Evolutionary conservation across 805 yeast genomes (phyloP).

Genomic region (Sugiyamaella mastotermitis): DNA sequence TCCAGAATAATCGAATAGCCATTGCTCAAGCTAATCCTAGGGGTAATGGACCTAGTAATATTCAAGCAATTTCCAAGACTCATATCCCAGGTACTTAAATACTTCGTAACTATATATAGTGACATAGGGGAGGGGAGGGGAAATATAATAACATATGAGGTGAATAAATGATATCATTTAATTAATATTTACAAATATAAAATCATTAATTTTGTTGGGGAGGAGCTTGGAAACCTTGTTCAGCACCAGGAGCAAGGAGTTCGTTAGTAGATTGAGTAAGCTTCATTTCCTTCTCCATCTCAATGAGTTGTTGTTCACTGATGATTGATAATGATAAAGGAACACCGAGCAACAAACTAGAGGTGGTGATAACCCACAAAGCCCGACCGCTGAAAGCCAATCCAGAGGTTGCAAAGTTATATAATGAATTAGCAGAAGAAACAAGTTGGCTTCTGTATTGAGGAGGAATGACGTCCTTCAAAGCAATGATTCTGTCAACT

Average conservation of each 20-base stretch:
- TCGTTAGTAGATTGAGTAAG: conserved; percentile 28
- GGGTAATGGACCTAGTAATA: conserved; percentile 11
- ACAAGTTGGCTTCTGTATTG: conserved; percentile 57
- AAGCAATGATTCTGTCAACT: conserved; percentile 80
- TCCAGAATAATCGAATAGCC: conserved; percentile 49
- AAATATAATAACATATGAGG: too few species aligned
- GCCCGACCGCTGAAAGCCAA: conserved; percentile 63
- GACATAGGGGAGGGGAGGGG: not conserved
- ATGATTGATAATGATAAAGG: conserved; percentile 87
- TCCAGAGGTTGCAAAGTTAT: conserved; percentile 38
- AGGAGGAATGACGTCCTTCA: conserved; percentile 89
- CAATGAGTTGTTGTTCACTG: conserved; percentile 88
- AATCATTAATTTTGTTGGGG: conserved; percentile 15
- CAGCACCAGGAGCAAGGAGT: conserved; percentile 32
- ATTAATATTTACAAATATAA: too few species aligned
- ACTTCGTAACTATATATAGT: not conserved
- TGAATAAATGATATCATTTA: too few species aligned
- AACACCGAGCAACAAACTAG: conserved; percentile 81
- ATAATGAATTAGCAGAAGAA: conserved; percentile 27
- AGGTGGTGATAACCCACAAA: conserved; percentile 81
- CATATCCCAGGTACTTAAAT: conserved; percentile 13
- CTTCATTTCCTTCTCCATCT: conserved; percentile 88
- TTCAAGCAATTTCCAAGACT: conserved; percentile 13
- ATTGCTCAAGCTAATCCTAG: conserved; percentile 39
- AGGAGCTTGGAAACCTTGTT: conserved; percentile 29